Conservation (phyloP, 2,329 filamentous ascomycete species). For the Alternaria brassicicola region DNA sequence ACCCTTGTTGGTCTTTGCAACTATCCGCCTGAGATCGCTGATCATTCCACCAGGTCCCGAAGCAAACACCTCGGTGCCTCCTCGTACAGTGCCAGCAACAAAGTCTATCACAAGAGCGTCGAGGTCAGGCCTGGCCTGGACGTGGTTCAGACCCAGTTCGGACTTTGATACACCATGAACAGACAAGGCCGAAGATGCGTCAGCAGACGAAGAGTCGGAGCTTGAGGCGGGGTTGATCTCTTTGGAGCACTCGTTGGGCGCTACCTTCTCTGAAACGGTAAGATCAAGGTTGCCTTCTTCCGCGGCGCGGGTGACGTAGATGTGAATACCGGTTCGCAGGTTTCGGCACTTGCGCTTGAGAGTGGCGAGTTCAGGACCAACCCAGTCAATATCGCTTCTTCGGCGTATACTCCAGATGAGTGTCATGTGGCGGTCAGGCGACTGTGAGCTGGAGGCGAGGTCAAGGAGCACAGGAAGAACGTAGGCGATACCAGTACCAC, state of each 20-base stretch:
- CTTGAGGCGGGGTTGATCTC: slow-evolving; percentile 30
- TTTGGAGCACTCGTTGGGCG: slow-evolving; percentile 23
- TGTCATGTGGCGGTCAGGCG: slow-evolving; percentile 35
- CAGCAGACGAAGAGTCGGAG: slow-evolving; percentile 23
- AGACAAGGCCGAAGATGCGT: slow-evolving; percentile 32
- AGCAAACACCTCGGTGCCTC: slow-evolving; percentile 40
- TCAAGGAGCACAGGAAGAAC: slow-evolving; percentile 45
- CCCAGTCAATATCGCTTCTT: slow-evolving; percentile 43
- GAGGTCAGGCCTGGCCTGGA: slow-evolving; percentile 33
- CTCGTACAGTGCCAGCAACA: slow-evolving; percentile 29
- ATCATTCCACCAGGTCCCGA: slow-evolving; percentile 43
- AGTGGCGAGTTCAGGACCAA: slow-evolving; percentile 42
- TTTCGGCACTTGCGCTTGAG: slow-evolving; percentile 37
- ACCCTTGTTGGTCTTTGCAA: slow-evolving; percentile 41
- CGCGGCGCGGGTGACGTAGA: slow-evolving; percentile 41
- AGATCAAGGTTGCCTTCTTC: slow-evolving; percentile 28
- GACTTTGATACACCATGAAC: slow-evolving; percentile 40
- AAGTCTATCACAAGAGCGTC: slow-evolving; percentile 30
- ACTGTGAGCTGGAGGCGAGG: slow-evolving; percentile 32
- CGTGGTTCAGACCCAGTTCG: slow-evolving; percentile 34
- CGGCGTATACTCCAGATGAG: slow-evolving; percentile 47
- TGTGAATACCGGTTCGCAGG: slow-evolving; percentile 37
- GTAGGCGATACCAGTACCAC: slow-evolving; percentile 48
- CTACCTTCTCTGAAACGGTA: slow-evolving; percentile 27
- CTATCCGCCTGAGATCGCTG: slow-evolving; percentile 40